Percentiles rank a stretch among this genome's conserved stretches.
Evolutionary conservation across 495 filamentous ascomycete genomes (phyloP).

Genomic region (Pyronema omphalodes): DNA sequence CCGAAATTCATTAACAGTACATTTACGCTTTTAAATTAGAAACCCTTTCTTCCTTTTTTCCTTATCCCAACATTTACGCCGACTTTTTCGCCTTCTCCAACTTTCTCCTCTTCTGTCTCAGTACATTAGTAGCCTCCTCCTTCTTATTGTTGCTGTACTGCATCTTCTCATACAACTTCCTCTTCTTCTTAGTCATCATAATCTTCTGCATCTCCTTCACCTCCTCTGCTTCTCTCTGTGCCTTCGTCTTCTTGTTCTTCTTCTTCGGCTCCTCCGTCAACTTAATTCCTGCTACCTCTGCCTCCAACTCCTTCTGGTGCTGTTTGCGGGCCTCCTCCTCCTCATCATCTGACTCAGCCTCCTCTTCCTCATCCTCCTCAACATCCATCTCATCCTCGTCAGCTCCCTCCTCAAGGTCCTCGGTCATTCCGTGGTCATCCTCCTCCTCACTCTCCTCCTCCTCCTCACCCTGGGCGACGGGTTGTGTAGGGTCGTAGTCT

Average conservation of each 20-base stretch:
- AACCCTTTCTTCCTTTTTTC: not conserved
- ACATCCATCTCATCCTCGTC: slow-evolving; percentile 30
- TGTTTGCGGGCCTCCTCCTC: slow-evolving; percentile 34
- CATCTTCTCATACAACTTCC: slow-evolving; percentile 84
- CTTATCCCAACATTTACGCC: slow-evolving; percentile 5
- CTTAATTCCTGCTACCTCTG: slow-evolving; percentile 46
- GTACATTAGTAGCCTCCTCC: slow-evolving; percentile 51
- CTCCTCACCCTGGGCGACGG: slow-evolving; percentile 45
- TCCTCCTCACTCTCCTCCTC: slow-evolving; percentile 42
- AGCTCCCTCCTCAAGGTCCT: slow-evolving; percentile 39
- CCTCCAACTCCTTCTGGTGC: slow-evolving; percentile 78
- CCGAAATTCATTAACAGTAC: not conserved
- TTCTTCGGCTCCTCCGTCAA: slow-evolving; percentile 37
- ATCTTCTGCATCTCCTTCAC: slow-evolving; percentile 74
- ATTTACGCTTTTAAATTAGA: not conserved
- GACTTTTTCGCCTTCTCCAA: slow-evolving; percentile 46
- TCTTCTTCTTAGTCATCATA: slow-evolving; percentile 83
- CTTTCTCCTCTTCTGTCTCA: slow-evolving; percentile 75
- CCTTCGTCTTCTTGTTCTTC: slow-evolving; percentile 48
- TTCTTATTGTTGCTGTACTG: slow-evolving; percentile 70
- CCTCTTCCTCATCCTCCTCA: slow-evolving; percentile 21
- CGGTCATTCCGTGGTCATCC: slow-evolving; percentile 29
- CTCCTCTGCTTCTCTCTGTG: slow-evolving; percentile 56
- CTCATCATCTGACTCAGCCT: slow-evolving; percentile 28
- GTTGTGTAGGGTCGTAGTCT: slow-evolving; percentile 23